Conservation (phyloP, 106 monocot species). For the Allium cepa region DNA sequence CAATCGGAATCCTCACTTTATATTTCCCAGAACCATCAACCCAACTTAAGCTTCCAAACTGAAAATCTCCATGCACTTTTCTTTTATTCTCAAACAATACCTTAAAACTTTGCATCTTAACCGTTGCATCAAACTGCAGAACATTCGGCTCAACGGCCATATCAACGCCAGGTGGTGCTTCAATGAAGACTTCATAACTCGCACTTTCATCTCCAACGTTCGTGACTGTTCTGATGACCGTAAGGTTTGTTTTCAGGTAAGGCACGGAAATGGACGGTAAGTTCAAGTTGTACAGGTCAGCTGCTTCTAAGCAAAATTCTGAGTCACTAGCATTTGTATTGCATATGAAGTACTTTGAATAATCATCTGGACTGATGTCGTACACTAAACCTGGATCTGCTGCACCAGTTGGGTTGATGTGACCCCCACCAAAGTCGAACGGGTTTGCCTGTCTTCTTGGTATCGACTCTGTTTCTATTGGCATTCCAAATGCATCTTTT, state of each 20-base stretch:
- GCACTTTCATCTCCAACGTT: slow-evolving; percentile 45
- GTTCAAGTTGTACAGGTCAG: slow-evolving; percentile 43
- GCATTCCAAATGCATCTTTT: slow-evolving; percentile 13
- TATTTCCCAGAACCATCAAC: slow-evolving; percentile 8
- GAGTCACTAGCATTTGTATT: slow-evolving; percentile 12
- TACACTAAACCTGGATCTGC: slow-evolving; percentile 44
- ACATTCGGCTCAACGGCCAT: slow-evolving; percentile 27
- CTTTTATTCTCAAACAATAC: slow-evolving; percentile 13
- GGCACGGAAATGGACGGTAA: slow-evolving; percentile 51
- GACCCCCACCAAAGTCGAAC: slow-evolving; percentile 31
- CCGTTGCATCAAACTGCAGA: slow-evolving; percentile 26
- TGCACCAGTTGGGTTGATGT: slow-evolving; percentile 32
- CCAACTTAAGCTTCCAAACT: slow-evolving; percentile 46
- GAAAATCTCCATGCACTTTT: slow-evolving; percentile 34
- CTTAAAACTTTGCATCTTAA: slow-evolving; percentile 34
- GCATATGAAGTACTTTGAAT: slow-evolving; percentile 36
- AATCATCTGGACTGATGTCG: slow-evolving; percentile 22
- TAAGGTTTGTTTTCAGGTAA: slow-evolving; percentile 3
- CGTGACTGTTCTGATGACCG: slow-evolving; percentile 34
- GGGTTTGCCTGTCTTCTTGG: slow-evolving; percentile 34
- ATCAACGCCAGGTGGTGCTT: slow-evolving; percentile 17
- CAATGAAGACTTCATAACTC: slow-evolving; percentile 20
- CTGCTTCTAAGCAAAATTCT: background rate
- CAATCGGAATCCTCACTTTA: slow-evolving; percentile 33
- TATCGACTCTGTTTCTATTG: slow-evolving; percentile 20